Base-by-base conservation (phyloP, 108 stramenopile species). In the Stephanodiscus minutulus region DNA sequence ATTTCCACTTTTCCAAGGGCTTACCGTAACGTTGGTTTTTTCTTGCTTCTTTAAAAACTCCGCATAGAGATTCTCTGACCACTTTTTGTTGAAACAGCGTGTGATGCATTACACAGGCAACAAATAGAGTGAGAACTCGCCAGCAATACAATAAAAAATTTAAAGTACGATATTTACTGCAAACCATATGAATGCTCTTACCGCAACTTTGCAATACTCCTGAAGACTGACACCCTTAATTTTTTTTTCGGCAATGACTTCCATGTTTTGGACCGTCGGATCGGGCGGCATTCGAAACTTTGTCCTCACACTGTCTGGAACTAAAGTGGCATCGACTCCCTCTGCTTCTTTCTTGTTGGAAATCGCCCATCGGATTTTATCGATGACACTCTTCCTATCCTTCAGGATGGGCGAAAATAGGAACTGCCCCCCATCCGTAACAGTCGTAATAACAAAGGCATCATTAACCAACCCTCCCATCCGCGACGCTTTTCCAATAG, bases 161-260 rank as follows among this genome's bases (percentile, higher is more conserved):
- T 44, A 7, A 44, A 44, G 43, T 44, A 44, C 12, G 43, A 44
- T n/a, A 44, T 44, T 10, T 44, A 44, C 47, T 6, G n/a, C 5
- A 48, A 48, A 48, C 1, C 47, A 15, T 18, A 18, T 37, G 5
- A 31, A 9, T 31, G 20, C 1, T 3, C n/a, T 6, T 37, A 62
- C 20, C 33, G 77, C 72, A 13, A 73, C 73, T 22, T 73, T 66
- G 37, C 68, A 73, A 68, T 79, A 73, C n/a, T 73, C 72, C 28
- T 79, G 63, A 33, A 79, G 41, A 36, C 64, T 52, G 7, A 73
- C 72, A 1, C 65, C 61, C 31, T 55, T 73, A 21, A 73, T 24
- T 43, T 37, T 62, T 63, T 68, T 37, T 24, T 67, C 66, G 11
- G 52, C 72, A 53, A 79, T 73, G n/a, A 61, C 21, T 50, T n/a